Base-by-base conservation (phyloP, 306 rosid species). In the Quercus bicolor region DNA sequence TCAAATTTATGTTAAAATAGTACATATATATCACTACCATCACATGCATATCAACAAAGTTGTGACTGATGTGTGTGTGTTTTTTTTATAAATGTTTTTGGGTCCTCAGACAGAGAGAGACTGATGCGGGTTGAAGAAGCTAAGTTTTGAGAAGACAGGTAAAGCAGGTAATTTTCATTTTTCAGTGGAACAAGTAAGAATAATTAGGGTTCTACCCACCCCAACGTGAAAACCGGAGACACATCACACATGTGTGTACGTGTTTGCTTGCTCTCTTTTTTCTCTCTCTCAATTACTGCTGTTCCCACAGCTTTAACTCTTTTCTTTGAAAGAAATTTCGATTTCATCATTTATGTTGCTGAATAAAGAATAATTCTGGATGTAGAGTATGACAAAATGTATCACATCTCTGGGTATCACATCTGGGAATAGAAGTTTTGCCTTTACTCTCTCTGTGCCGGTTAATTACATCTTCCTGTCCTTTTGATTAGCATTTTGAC, bases 201-300 rank as follows among this genome's bases (percentile, higher is more conserved):
- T 88, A 85, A 88, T 79, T 82, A 86, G 82, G 82, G 83, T 91
- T 89, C 85, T 68, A 84, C 87, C 93, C 66, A 84, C 84, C 82
- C 83, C 86, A 80, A 81, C 89, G 87, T 72, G 77, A 83, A 89
- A 82, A 54, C 84, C 85, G 87, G 88, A 89, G 78, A 83, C 78
- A 72, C 87, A 81, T 80, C 45, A 8, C 45, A 40, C 45, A 1
- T 37, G 45, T 37, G 43, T 40, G 45, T 8, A 85, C 86, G 85
- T 83, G 59, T 77, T 53, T 79, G 72, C 78, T 82, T 48, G 54
- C 65, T 65, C 81, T 68, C 12, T 40, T 40, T 40, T 2, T 8
- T 33, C 77, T 84, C 86, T 77, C 45, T 73, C 4, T 64, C 60
- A 78, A 48, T 62, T 79, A 48, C 40, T 56, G 33, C 65, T 76